These are phyloP conservation scores for Collybia mongolica DNA, from an alignment of 768 basidiomycete genomes.

Conservation along the genomic window DNA sequence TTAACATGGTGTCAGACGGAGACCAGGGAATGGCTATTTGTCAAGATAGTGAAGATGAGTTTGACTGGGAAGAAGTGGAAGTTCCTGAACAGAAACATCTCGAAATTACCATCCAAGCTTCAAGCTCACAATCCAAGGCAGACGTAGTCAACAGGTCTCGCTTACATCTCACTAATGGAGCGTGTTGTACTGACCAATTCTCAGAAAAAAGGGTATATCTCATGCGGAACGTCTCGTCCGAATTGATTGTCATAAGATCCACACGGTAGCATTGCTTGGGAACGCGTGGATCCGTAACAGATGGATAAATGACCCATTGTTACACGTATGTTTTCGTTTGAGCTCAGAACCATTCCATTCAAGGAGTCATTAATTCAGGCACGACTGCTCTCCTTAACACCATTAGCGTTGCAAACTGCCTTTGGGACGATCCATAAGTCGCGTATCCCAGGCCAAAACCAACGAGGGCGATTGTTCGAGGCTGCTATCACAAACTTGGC, in stretches of 20 bases:
- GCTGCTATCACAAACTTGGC: conserved; percentile 68
- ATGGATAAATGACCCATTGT: conserved; percentile 79
- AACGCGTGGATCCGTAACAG: conserved; percentile 75
- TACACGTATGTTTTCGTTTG: conserved; percentile 63
- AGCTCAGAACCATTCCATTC: too few species aligned
- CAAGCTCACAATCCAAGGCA: conserved; percentile 32
- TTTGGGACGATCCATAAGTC: conserved; percentile 83
- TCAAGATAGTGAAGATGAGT: conserved; percentile 60
- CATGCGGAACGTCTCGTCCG: conserved; percentile 72
- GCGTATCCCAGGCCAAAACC: conserved; percentile 73
- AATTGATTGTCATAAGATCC: conserved; percentile 85
- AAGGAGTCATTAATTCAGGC: conserved; percentile 50
- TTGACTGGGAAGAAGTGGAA: conserved; percentile 80
- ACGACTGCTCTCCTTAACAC: conserved; percentile 83
- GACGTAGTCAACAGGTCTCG: conserved; percentile 46
- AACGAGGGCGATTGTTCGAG: conserved; percentile 89
- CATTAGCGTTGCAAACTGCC: conserved; percentile 74
- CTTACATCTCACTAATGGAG: background rate
- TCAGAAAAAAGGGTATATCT: conserved; percentile 48
- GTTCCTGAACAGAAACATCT: conserved; percentile 56
- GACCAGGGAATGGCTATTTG: conserved; percentile 10
- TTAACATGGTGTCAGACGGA: conserved; percentile 13
- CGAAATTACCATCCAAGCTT: conserved; percentile 66
- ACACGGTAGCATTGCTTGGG: conserved; percentile 77
- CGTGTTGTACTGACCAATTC: conserved; percentile 15